phyloP scores from a whole-genome alignment of 768 basidiomycete species.

The Calvatia gigantea region DNA sequence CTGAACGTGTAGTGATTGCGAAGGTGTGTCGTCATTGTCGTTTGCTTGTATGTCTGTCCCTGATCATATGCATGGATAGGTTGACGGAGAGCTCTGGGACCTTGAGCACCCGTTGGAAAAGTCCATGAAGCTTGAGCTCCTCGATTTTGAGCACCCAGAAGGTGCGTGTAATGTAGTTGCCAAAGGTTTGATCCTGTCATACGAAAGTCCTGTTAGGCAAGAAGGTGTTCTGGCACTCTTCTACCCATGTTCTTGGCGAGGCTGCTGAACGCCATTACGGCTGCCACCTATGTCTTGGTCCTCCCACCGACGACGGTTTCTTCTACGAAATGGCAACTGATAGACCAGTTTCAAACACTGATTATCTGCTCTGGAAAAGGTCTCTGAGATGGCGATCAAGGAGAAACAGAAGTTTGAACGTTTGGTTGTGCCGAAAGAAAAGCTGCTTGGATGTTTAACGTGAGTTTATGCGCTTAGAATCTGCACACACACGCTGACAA shows the following conservation, averaged over 20 bases:
- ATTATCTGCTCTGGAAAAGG: conserved; percentile 87
- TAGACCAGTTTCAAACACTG: conserved; percentile 76
- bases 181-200: not conserved
- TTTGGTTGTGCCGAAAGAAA: conserved; percentile 89
- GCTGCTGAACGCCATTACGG: conserved; percentile 95
- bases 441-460: conserved; percentile 93
- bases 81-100: conserved; percentile 89
- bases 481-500: conserved; percentile 7
- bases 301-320: conserved; percentile 97
- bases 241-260: conserved; percentile 96
- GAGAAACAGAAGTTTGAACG: conserved; percentile 98
- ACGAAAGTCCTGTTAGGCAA: conserved; percentile 53
- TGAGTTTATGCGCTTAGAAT: conserved; percentile 34
- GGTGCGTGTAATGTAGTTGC: conserved; percentile 37
- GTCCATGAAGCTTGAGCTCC: conserved; percentile 73
- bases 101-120: conserved; percentile 91
- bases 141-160: conserved; percentile 92
- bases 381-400: conserved; percentile 85
- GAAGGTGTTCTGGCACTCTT: conserved; percentile 99
- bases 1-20: conserved; percentile 89
- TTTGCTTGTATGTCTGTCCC: not conserved
- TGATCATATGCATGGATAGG: conserved; percentile 38
- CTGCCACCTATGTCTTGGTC: conserved; percentile 94
- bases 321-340: conserved; percentile 99
- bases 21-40: conserved; percentile 56